Percentiles rank a stretch among this genome's conserved stretches.
These are phyloP conservation scores for Fusarium abutilonis DNA, from an alignment of 2,329 filamentous ascomycete species.

Conservation along the genomic window DNA sequence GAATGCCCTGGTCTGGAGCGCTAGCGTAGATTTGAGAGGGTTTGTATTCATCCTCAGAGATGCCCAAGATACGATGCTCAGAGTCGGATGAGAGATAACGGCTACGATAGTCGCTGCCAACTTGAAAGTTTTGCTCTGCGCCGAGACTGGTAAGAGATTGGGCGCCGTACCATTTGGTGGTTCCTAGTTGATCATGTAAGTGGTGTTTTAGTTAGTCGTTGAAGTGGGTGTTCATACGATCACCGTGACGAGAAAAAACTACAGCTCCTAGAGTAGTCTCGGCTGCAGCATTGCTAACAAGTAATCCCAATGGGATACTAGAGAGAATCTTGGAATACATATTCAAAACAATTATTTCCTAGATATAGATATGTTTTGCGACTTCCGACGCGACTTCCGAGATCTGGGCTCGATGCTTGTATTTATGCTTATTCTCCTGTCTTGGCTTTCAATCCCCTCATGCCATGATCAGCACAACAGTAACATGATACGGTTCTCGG, in stretches of 20 bases:
- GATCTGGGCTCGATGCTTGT: constrained; percentile 12
- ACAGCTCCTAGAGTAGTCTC: constrained; percentile 50
- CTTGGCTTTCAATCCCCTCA: constrained; percentile 6
- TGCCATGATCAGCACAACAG: neutral
- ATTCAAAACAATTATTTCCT: neutral
- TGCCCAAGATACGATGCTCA: constrained; percentile 45
- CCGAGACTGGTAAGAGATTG: constrained; percentile 50
- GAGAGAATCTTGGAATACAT: constrained; percentile 22
- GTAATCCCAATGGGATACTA: constrained; percentile 5
- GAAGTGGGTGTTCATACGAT: constrained; percentile 40
- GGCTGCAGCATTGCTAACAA: constrained; percentile 27
- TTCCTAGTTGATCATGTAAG: constrained; percentile 37
- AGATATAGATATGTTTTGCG: too few species aligned
- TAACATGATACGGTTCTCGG: neutral
- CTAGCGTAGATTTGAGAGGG: constrained; percentile 48
- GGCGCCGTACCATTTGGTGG: constrained; percentile 49
- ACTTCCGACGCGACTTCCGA: too few species aligned
- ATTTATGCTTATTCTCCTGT: constrained; percentile 23
- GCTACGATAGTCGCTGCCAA: constrained; percentile 41
- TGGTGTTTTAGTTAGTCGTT: neutral
- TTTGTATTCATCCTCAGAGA: constrained; percentile 49
- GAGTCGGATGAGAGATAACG: constrained; percentile 44
- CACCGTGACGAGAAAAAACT: constrained; percentile 50
- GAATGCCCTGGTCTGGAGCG: constrained; percentile 48
- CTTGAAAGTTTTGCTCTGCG: constrained; percentile 47